Percentiles rank a stretch among this genome's conserved stretches.
Conservation (phyloP, 2,329 filamentous ascomycete genomes). For the Malbranchea zuffiana region DNA sequence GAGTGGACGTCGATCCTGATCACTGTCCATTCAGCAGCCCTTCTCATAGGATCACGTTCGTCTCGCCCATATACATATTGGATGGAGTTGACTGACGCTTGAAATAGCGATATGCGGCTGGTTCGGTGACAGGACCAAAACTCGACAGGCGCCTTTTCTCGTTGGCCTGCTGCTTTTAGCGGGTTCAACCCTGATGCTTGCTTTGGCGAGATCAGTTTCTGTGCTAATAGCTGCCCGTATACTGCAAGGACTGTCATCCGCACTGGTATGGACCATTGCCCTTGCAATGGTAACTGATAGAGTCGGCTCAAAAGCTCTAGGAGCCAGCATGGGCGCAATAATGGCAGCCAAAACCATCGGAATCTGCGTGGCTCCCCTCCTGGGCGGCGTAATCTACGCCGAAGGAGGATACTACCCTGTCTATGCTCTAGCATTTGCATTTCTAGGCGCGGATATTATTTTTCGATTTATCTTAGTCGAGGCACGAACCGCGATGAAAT, state of each 20-base stretch:
- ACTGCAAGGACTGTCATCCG: conserved; percentile 48
- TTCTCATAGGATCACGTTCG: conserved; percentile 48
- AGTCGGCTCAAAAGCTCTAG: conserved; percentile 46
- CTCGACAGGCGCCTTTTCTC: conserved; percentile 49
- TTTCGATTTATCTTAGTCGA: conserved; percentile 53
- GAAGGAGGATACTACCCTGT: conserved; percentile 49
- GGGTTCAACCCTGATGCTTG: conserved; percentile 46
- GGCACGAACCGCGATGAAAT: too few relatives aligned
- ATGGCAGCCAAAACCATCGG: conserved; percentile 48
- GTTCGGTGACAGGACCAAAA: conserved; percentile 43
- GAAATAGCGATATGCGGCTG: conserved; percentile 31
- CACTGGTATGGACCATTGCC: conserved; percentile 50
- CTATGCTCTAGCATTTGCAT: conserved; percentile 45
- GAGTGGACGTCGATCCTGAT: conserved; percentile 63
- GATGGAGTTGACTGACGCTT: not conserved
- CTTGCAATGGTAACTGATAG: conserved; percentile 50
- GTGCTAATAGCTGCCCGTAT: conserved; percentile 44
- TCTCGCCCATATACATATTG: conserved; percentile 12
- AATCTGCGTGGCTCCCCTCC: conserved; percentile 45
- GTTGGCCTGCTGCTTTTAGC: conserved; percentile 44
- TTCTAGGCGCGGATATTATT: conserved; percentile 48
- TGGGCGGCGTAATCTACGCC: conserved; percentile 51
- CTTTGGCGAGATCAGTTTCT: conserved; percentile 39
- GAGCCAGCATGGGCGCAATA: conserved; percentile 50
- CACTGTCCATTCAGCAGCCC: conserved; percentile 57